A percentile compares a stretch with the other conserved stretches of the same genome.
These are phyloP conservation scores for Ustilago vetiveriae DNA, from an alignment of 1,284 basidiomycete species.

Conservation along the genomic window DNA sequence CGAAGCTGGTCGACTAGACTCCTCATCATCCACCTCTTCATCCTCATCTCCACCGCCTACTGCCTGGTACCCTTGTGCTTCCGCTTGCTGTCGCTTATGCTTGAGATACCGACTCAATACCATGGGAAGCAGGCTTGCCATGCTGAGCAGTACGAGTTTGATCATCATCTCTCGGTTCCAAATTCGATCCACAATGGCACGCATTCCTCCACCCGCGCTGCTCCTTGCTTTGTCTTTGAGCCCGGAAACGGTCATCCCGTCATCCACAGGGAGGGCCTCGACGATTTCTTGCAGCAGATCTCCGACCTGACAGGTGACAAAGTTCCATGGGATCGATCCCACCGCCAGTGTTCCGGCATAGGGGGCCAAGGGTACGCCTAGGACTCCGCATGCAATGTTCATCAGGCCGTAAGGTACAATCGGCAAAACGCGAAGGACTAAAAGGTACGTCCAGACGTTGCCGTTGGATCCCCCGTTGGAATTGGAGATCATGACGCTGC, in stretches of 20 bases:
- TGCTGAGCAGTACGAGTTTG: slow-evolving; percentile 53
- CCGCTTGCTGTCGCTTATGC: slow-evolving; percentile 15
- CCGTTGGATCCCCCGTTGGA: slow-evolving; percentile 15
- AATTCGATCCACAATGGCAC: slow-evolving; percentile 50
- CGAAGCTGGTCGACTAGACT: slow-evolving; percentile 24
- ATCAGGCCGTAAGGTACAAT: slow-evolving; percentile 65
- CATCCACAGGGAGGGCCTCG: slow-evolving; percentile 43
- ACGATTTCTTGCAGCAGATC: slow-evolving; percentile 63
- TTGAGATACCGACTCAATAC: slow-evolving; percentile 49
- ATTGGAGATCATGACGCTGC: slow-evolving; percentile 46
- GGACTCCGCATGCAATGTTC: slow-evolving; percentile 65
- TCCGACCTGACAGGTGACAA: slow-evolving; percentile 63
- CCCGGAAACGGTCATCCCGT: slow-evolving; percentile 24
- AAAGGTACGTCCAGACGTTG: slow-evolving; percentile 61
- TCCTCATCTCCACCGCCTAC: slow-evolving; percentile 8
- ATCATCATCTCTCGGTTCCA: slow-evolving; percentile 61
- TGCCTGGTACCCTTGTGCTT: slow-evolving; percentile 22
- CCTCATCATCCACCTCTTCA: slow-evolving; percentile 30
- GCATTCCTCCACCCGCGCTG: slow-evolving; percentile 51
- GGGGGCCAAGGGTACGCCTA: slow-evolving; percentile 62
- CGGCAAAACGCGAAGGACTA: slow-evolving; percentile 63
- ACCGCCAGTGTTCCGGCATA: slow-evolving; percentile 59
- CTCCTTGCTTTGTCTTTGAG: slow-evolving; percentile 24
- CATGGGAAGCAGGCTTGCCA: slow-evolving; percentile 56
- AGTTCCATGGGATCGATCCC: slow-evolving; percentile 65